Percentiles rank a stretch among this genome's conserved stretches.
phyloP scores from a whole-genome alignment of 2,329 filamentous ascomycete genomes.

The Dactylellina cionopaga region DNA sequence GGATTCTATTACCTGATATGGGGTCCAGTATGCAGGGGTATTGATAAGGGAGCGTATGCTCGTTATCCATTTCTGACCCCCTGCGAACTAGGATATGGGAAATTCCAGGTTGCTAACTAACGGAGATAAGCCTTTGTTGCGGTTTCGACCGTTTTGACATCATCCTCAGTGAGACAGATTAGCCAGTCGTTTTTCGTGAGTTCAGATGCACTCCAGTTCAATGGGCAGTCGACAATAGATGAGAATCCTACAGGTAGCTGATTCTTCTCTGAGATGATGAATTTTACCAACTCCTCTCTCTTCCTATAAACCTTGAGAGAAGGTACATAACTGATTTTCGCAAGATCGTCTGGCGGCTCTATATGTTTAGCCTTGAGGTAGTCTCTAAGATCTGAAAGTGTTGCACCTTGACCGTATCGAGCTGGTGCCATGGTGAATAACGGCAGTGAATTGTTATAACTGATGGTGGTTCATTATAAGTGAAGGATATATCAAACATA shows the following conservation, averaged over 20 bases:
- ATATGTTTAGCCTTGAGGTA: conserved; percentile 10
- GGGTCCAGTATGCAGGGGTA: neutral
- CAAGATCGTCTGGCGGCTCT: conserved; percentile 7
- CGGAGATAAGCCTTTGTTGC: conserved; percentile 47
- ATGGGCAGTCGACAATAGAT: conserved; percentile 3
- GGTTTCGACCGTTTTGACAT: conserved; percentile 32
- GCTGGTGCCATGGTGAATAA: conserved; percentile 47
- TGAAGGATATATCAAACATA: too few relatives aligned
- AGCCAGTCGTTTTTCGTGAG: conserved; percentile 40
- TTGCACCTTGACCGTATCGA: conserved; percentile 38
- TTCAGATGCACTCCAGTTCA: conserved; percentile 37
- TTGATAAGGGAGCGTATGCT: neutral
- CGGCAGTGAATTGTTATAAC: too few relatives aligned
- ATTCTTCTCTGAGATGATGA: neutral
- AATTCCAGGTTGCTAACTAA: conserved; percentile 15
- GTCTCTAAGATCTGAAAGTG: conserved; percentile 30
- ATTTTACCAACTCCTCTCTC: conserved; percentile 30
- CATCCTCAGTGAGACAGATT: conserved; percentile 14
- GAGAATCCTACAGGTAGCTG: conserved; percentile 33
- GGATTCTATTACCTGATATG: neutral
- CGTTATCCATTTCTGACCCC: neutral
- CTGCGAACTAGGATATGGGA: neutral
- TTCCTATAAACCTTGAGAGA: conserved; percentile 24
- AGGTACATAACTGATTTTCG: conserved; percentile 41
- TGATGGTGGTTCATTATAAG: too few relatives aligned